phyloP scores from a whole-genome alignment of 2,329 filamentous ascomycete species.

The Cladorrhinum sp. region DNA sequence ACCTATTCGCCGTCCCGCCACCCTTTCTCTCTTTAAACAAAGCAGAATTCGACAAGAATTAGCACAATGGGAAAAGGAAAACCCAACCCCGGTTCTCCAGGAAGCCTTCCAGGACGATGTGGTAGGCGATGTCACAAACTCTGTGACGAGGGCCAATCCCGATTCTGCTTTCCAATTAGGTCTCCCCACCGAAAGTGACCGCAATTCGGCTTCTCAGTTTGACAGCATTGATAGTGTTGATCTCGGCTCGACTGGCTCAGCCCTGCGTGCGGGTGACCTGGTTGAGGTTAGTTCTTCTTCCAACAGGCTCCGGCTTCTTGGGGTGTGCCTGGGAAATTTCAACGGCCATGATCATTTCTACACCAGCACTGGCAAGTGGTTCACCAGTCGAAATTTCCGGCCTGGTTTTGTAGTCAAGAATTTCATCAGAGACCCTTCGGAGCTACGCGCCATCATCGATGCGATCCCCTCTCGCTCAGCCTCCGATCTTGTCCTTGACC shows the following conservation, averaged over 20 bases:
- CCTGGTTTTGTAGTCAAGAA: conserved; percentile 49
- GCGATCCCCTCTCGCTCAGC: conserved; percentile 35
- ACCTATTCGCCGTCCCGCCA: conserved; percentile 9
- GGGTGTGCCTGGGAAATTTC: conserved; percentile 51
- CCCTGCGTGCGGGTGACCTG: conserved; percentile 45
- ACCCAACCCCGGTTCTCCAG: conserved; percentile 26
- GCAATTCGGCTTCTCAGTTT: conserved; percentile 32
- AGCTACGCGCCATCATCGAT: conserved; percentile 42
- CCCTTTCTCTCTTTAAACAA: conserved; percentile 2
- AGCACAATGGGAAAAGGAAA: conserved; percentile 40
- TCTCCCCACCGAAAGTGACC: conserved; percentile 12
- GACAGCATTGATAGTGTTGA: conserved; percentile 38
- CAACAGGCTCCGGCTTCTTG: conserved; percentile 42
- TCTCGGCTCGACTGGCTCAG: conserved; percentile 33
- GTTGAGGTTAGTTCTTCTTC: conserved; percentile 45
- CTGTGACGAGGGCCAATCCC: conserved; percentile 35
- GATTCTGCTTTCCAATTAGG: conserved; percentile 30
- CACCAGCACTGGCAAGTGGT: conserved; percentile 49
- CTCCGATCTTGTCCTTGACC: conserved; percentile 32
- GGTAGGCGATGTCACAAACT: conserved; percentile 32
- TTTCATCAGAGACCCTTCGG: conserved; percentile 40
- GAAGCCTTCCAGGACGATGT: conserved; percentile 31
- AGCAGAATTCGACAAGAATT: conserved; percentile 40
- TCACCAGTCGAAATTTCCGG: conserved; percentile 42
- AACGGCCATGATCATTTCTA: conserved; percentile 54